phyloP scores from a whole-genome alignment of 768 basidiomycete species.

The Inosperma sp. region DNA sequence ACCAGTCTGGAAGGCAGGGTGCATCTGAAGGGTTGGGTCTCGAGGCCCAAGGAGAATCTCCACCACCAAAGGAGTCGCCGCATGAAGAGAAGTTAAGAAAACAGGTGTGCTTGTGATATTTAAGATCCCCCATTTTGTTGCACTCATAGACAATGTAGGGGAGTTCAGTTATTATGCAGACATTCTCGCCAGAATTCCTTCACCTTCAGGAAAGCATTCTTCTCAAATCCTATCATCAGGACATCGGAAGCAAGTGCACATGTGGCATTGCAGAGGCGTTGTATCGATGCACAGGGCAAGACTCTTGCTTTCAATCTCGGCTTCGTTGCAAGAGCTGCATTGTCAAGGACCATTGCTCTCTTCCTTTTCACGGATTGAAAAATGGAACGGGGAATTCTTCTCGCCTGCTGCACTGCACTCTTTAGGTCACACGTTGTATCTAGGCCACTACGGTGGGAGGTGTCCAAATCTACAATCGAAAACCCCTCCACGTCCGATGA shows the following conservation, averaged over 20 bases:
- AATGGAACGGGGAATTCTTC: constrained; percentile 16
- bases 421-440: constrained; percentile 6
- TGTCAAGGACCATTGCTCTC: constrained; percentile 11
- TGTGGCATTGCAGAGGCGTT: neutral
- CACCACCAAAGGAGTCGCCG: too few relatives aligned
- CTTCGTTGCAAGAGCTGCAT: constrained; percentile 12
- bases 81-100: too few relatives aligned
- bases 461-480: constrained; percentile 12
- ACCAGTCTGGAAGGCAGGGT: too few relatives aligned
- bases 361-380: constrained; percentile 17
- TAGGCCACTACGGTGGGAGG: constrained; percentile 15
- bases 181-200: constrained; percentile 3
- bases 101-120: too few relatives aligned
- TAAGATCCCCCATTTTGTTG: too few relatives aligned
- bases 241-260: neutral
- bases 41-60: too few relatives aligned
- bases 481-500: neutral
- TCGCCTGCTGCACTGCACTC: constrained; percentile 3
- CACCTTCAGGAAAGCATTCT: constrained; percentile 8
- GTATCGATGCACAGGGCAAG: constrained; percentile 3
- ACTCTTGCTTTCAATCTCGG: constrained; percentile 2
- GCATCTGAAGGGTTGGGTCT: too few relatives aligned
- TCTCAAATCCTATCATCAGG: constrained; percentile 4
- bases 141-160: too few relatives aligned
- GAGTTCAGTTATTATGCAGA: constrained; percentile 5